Evolutionary conservation across 495 filamentous ascomycete genomes (phyloP), one percentile per base, ranked within the genome.

Genomic region (Hypomontagnella monticulosa): DNA sequence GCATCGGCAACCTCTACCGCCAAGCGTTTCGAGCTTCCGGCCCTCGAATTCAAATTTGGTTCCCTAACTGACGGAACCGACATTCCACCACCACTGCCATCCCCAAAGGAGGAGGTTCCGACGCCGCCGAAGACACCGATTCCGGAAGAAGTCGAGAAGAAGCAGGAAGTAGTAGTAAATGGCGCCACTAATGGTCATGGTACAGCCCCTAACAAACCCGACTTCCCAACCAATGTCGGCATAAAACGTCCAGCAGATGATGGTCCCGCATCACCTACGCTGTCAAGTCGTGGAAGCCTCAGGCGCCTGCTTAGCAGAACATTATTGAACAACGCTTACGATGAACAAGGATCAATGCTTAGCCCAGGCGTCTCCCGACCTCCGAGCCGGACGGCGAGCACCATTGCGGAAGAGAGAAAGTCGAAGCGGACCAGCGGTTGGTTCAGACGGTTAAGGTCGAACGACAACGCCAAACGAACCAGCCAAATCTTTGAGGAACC

Each of bases 61-160:
- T 82, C 82, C 8, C 64, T 86, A 61, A 86, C 84, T 16, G 84
- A 85, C 18, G 84, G 84, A 15, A 86, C 84, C 58, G 69, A 84
- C 63, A 86, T 86, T 58, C 84, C 84, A 36, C 82, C 84, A 37
- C 84, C 84, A 5, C 70, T 69, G 14, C 82, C 82, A 5, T 84
- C 82, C 27, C 83, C 84, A 11, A 80, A 83, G 57, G 74, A 79
- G 55, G 73, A 78, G 18, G 70, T 66, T 32, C 70, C 76, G 16
- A 69, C 76, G 49, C 75, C 74, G 59, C 73, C 73, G 20, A 74
- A 74, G 58, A 73, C 75, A 30, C 61, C 75, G 11, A 54, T 32
- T 14, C 52, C 55, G 48, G 55, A 61, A 4, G 67, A 67, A 49
- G 64, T 62, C 44, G 59, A 74, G 57, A 60, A 70, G 54, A 72